These are phyloP conservation scores for Solanum rostratum DNA, from an alignment of 257 asterid genomes.

Conservation along the genomic window DNA sequence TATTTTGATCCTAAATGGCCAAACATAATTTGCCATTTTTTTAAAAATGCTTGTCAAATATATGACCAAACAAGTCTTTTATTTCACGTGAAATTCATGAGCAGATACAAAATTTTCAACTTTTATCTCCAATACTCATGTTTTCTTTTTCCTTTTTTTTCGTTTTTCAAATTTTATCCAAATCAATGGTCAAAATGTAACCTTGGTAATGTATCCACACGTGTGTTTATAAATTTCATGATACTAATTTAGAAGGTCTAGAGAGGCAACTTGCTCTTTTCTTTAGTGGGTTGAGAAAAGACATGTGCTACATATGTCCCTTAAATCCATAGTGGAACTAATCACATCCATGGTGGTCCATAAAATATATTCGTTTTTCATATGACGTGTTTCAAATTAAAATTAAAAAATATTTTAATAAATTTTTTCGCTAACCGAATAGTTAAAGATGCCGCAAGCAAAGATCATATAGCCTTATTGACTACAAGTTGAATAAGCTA, in stretches of 20 bases:
- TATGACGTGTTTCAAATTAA: fast-evolving
- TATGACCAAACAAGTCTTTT: background rate
- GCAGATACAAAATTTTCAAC: background rate
- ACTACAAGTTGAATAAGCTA: background rate
- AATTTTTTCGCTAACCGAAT: too few relatives aligned
- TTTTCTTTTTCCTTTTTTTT: background rate
- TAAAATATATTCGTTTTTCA: background rate
- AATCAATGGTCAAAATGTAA: background rate
- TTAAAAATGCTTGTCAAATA: too few relatives aligned
- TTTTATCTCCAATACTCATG: background rate
- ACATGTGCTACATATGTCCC: background rate
- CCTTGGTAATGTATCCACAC: background rate
- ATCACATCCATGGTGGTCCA: background rate
- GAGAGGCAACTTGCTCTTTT: background rate
- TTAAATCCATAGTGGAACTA: background rate
- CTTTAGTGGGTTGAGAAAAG: background rate
- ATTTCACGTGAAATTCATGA: background rate
- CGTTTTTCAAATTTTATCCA: background rate
- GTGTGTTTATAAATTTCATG: background rate
- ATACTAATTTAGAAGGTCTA: background rate
- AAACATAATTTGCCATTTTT: too few relatives aligned
- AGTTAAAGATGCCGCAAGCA: too few relatives aligned
- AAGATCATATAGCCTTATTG: too few relatives aligned
- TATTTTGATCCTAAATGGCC: background rate
- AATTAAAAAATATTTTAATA: background rate